Conservation (phyloP, 78 protist species). For the Parvularia atlantis region DNA sequence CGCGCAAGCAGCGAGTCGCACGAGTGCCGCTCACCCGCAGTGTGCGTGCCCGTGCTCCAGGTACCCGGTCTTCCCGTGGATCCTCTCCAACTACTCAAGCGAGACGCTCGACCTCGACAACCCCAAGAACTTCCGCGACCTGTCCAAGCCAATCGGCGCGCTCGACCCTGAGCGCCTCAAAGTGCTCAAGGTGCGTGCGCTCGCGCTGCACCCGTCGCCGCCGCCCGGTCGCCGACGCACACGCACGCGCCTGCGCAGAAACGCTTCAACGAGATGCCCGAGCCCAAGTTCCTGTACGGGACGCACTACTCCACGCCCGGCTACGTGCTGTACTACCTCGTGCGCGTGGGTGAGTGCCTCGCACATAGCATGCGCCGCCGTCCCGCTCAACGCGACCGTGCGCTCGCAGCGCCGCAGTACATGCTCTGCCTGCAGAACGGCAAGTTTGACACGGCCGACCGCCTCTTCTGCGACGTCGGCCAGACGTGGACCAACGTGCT, state of each 20-base stretch:
- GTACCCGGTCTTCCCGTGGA: conserved; percentile 77
- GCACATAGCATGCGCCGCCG: too few species aligned
- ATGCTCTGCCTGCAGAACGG: conserved; percentile 58
- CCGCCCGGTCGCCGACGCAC: neutral
- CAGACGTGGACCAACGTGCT: conserved; percentile 62
- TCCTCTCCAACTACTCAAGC: conserved; percentile 42
- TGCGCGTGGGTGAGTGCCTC: conserved; percentile 36
- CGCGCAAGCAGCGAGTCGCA: neutral
- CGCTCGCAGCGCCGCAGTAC: conserved; percentile 71
- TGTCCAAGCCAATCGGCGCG: conserved; percentile 86
- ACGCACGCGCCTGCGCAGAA: neutral
- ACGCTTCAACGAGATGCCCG: conserved; percentile 64
- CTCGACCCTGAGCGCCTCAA: conserved; percentile 57
- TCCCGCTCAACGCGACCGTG: too few species aligned
- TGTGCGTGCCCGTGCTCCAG: neutral
- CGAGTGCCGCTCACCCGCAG: too few species aligned
- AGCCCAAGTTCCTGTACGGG: conserved; percentile 78
- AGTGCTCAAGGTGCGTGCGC: conserved; percentile 3
- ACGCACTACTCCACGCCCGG: conserved; percentile 92
- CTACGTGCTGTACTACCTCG: conserved; percentile 74
- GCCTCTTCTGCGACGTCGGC: conserved; percentile 74
- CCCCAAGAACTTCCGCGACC: conserved; percentile 58
- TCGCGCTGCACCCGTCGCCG: neutral
- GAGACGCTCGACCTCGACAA: conserved; percentile 2
- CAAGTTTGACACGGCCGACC: conserved; percentile 68